phyloP scores from a whole-genome alignment of 371 early-diverging fungal genomes.

The Mortierella sp. region DNA sequence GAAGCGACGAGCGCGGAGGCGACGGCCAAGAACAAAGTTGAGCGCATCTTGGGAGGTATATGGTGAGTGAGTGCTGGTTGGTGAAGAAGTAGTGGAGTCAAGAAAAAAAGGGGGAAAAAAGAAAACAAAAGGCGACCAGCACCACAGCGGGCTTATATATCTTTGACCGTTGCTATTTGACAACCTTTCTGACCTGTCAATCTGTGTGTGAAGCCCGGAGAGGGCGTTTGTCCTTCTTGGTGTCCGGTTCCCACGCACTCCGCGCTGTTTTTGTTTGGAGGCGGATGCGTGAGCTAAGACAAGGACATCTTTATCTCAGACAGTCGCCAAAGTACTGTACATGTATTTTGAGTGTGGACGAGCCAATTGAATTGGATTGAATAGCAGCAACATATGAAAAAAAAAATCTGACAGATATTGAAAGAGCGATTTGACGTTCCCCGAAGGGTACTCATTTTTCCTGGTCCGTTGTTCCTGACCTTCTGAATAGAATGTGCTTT shows the following conservation, averaged over 20 bases:
- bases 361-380: conserved; percentile 20
- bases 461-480: too few relatives aligned
- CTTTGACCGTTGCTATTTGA: not conserved
- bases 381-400: conserved; percentile 29
- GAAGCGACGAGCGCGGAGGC: conserved; percentile 33
- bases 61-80: not conserved
- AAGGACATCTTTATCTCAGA: too few relatives aligned
- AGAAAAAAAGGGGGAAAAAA: conserved; percentile 10
- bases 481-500: not conserved
- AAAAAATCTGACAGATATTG: conserved; percentile 11
- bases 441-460: conserved; percentile 27
- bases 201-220: too few relatives aligned
- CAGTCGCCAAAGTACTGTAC: too few relatives aligned
- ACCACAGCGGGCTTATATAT: not conserved
- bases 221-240: too few relatives aligned
- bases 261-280: too few relatives aligned
- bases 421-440: conserved; percentile 26
- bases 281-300: not conserved
- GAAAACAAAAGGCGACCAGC: not conserved
- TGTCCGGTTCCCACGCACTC: too few relatives aligned
- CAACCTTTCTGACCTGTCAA: too few relatives aligned
- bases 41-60: conserved; percentile 32
- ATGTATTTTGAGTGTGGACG: too few relatives aligned
- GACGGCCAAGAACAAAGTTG: conserved; percentile 31
- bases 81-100: conserved; percentile 1